Conservation (phyloP, 75 land plant species). For the Pinus albicaulis region DNA sequence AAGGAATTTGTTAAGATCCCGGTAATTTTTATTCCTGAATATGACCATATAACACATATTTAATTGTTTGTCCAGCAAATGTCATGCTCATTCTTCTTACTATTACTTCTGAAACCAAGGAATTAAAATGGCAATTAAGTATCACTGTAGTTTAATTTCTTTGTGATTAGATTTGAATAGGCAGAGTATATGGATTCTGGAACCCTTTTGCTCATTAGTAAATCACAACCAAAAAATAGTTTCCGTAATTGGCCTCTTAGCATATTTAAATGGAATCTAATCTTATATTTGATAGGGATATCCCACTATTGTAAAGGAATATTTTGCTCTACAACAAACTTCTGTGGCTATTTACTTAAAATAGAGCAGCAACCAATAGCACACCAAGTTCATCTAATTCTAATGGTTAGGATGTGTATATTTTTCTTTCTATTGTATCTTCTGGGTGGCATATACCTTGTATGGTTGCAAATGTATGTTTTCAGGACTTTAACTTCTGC, state of each 20-base stretch:
- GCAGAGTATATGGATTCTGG: not conserved
- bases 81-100: not conserved
- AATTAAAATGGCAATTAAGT: not conserved
- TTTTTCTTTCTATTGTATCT: not conserved
- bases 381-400: not conserved
- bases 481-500: not conserved
- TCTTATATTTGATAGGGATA: not conserved
- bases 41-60: not conserved
- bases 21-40: slow-evolving; percentile 32
- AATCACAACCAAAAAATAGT: not conserved
- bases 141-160: not conserved
- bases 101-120: too few species aligned
- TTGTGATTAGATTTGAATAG: not conserved
- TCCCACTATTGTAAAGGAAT: not conserved
- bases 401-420: slow-evolving; percentile 1
- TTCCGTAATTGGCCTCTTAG: not conserved
- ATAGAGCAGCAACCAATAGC: not conserved
- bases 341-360: not conserved
- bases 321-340: not conserved
- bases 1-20: slow-evolving; percentile 62
- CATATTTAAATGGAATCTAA: not conserved
- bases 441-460: not conserved
- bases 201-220: not conserved
- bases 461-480: not conserved
- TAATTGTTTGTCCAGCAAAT: not conserved